These are phyloP conservation scores for Penicillium thymicola DNA, from an alignment of 2,329 filamentous ascomycete species.

Conservation along the genomic window DNA sequence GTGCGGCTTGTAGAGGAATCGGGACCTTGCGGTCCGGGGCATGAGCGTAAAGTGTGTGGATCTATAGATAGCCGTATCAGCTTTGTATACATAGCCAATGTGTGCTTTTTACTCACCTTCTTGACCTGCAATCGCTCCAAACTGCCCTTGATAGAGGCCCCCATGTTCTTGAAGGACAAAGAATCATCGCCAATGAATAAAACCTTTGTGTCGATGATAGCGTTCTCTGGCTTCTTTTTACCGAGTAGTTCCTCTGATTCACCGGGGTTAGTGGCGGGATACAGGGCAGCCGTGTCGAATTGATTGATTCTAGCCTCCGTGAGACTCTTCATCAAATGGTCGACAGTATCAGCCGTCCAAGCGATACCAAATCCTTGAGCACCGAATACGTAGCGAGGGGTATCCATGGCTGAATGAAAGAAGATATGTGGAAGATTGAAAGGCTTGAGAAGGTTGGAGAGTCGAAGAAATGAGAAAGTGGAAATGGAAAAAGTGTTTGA, in stretches of 20 bases:
- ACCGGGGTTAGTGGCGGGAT: slow-evolving; percentile 2
- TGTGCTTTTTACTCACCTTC: background rate
- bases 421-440: background rate
- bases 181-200: background rate
- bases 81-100: background rate
- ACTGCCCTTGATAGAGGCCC: background rate
- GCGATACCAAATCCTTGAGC: background rate
- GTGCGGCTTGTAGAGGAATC: background rate
- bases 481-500: background rate
- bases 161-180: background rate
- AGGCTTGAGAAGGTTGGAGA: background rate
- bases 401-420: background rate
- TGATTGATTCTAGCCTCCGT: background rate
- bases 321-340: background rate
- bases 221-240: background rate
- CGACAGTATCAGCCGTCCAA: background rate
- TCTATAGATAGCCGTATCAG: background rate
- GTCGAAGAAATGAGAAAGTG: background rate
- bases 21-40: slow-evolving; percentile 3
- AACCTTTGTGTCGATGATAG: slow-evolving; percentile 1
- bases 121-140: background rate
- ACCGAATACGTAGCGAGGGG: slow-evolving; percentile 1
- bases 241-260: background rate
- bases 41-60: slow-evolving; percentile 3
- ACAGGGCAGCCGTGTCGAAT: slow-evolving; percentile 3